Conservation (phyloP, 2,329 filamentous ascomycete genomes). For the Pseudopyricularia javanii region DNA sequence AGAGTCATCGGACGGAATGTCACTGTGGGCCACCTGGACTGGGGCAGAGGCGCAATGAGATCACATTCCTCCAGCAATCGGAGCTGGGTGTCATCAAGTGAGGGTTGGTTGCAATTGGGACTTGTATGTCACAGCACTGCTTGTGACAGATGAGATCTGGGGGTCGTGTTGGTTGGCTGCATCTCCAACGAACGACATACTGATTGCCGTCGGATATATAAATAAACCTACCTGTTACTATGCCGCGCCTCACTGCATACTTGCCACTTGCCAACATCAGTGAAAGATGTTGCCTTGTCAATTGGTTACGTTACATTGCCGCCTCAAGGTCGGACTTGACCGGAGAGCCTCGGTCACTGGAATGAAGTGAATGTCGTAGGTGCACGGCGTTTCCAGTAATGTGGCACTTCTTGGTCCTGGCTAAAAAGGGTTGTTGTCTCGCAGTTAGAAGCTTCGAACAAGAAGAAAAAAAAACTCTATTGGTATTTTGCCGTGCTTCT, state of each 20-base stretch:
- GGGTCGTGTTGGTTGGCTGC: too few species aligned
- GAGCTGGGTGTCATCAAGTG: neutral
- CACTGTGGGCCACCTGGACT: neutral
- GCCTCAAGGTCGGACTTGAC: neutral
- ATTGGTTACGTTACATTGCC: too few species aligned
- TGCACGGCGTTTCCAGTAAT: neutral
- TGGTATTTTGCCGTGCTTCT: neutral
- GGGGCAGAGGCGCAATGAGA: neutral
- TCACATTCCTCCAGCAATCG: neutral
- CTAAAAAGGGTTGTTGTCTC: neutral
- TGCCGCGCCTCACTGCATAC: too few species aligned
- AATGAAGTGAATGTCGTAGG: neutral
- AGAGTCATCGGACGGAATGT: neutral
- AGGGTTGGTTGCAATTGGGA: neutral
- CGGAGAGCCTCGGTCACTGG: neutral
- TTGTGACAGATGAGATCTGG: too few species aligned
- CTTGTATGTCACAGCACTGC: neutral
- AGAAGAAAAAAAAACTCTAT: too few species aligned
- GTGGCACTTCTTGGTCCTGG: neutral
- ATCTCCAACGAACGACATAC: too few species aligned
- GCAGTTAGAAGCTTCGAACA: neutral
- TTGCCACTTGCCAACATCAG: too few species aligned
- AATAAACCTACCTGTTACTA: too few species aligned
- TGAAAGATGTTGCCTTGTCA: too few species aligned
- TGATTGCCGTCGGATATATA: too few species aligned